A percentile compares a stretch with the other conserved stretches of the same genome.
Evolutionary conservation across 805 yeast species (phyloP).

Genomic region (Candida maltosa): DNA sequence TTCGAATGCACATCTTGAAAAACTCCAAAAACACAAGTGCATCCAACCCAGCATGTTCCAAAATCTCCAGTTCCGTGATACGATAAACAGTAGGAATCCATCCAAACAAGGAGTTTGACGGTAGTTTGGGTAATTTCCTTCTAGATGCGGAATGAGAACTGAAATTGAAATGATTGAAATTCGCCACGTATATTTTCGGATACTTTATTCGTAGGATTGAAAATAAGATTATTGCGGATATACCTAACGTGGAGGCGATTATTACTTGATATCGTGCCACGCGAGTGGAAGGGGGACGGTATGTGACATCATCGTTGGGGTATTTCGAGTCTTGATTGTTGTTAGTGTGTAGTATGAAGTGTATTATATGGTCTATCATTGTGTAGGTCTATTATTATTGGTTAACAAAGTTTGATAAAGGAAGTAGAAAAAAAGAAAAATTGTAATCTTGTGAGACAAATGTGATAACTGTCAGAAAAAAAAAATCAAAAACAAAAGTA

Average conservation of each 20-base stretch:
- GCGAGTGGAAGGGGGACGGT: constrained; percentile 30
- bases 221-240: constrained; percentile 64
- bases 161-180: constrained; percentile 49
- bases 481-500: too few relatives aligned
- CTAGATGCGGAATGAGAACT: constrained; percentile 43
- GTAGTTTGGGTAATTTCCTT: constrained; percentile 56
- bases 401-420: too few relatives aligned
- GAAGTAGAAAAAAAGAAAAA: too few relatives aligned
- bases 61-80: constrained; percentile 70
- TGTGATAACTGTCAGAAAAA: too few relatives aligned
- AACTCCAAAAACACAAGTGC: constrained; percentile 90
- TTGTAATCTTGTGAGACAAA: too few relatives aligned
- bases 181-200: constrained; percentile 83
- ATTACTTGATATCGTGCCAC: constrained; percentile 76
- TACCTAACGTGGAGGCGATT: constrained; percentile 68
- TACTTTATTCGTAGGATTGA: constrained; percentile 67
- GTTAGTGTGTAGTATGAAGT: too few relatives aligned
- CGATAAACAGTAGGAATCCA: constrained; percentile 72
- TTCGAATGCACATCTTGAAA: constrained; percentile 81
- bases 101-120: constrained; percentile 60
- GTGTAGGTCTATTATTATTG: too few relatives aligned
- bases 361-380: too few relatives aligned
- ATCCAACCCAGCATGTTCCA: constrained; percentile 90
- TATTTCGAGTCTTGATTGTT: too few relatives aligned
- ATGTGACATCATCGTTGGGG: constrained; percentile 13